Conservation (phyloP, 768 basidiomycete species). For the Leccinum longicurvipes region DNA sequence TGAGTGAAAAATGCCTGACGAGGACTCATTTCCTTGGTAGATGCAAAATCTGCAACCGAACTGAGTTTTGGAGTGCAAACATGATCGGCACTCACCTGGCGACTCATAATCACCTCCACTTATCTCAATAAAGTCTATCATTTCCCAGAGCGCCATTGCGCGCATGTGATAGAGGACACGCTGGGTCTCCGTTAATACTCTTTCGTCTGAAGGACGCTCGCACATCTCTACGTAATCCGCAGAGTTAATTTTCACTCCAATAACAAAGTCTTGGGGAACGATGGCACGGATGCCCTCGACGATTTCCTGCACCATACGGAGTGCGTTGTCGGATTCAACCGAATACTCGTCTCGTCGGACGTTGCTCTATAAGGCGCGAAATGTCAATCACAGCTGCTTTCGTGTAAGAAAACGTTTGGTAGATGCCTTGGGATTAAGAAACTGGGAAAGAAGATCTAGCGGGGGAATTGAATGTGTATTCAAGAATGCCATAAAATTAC, state of each 20-base stretch:
- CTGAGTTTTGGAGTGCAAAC: neutral
- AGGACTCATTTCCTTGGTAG: constrained; percentile 15
- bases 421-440: constrained; percentile 67
- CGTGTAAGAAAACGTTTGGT: neutral
- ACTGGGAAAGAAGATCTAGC: constrained; percentile 74
- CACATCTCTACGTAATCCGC: constrained; percentile 59
- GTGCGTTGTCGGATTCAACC: constrained; percentile 34
- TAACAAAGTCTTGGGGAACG: constrained; percentile 55
- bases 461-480: neutral
- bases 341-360: constrained; percentile 61
- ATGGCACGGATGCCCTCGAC: constrained; percentile 50
- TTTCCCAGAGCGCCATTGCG: constrained; percentile 58
- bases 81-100: constrained; percentile 46
- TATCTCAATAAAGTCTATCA: constrained; percentile 82
- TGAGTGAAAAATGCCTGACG: constrained; percentile 73
- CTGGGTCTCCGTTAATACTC: constrained; percentile 22
- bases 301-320: constrained; percentile 60
- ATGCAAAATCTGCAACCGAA: constrained; percentile 43
- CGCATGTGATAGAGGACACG: constrained; percentile 60
- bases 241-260: constrained; percentile 80
- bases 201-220: constrained; percentile 29
- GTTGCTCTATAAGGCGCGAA: constrained; percentile 39
- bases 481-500: constrained; percentile 27
- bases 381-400: constrained; percentile 19
- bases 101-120: constrained; percentile 85